Base-by-base conservation (phyloP, 768 basidiomycete species). In the Chalciporus chontae region DNA sequence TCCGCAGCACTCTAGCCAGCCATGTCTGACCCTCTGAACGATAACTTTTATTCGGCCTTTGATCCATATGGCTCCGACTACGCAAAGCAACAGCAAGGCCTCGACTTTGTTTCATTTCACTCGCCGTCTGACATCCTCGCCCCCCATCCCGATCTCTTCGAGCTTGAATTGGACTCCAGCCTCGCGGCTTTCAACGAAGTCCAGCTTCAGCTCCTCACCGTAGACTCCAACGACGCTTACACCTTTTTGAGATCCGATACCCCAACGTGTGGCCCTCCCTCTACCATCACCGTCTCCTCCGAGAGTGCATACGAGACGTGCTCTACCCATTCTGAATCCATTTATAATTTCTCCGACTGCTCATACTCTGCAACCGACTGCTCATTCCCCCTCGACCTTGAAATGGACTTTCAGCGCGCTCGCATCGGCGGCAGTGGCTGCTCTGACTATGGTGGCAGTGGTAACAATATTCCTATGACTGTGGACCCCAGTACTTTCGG, bases 101-200 rank as follows among this genome's bases (percentile, higher is more conserved):
- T 80, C 66, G 80, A 81, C 69, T 84, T 85, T 73, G 76, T 80
- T 71, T 83, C 83, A 65, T 84, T 84, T 71, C 79, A 81, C 61
- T 75, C 79, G 54, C 77, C 81, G 57, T 73, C 79, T 51, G 87
- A 88, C 71, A 78, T 87, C 70, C 75, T 82, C 60, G 86, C 85
- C 46, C 87, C 88, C 39, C 80, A 85, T 63, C 85, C 87, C 53
- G 88, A 90, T 75, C 76, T 82, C 55, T 91, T 92, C 72, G 90
- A 91, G 66, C 78, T 79, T 45, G 90, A 92, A 70, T 78, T 92
- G 61, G 89, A 90, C 70, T 74, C 73, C 29, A 78, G 73, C 71
- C 79, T 88, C 60, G 80, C 80, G 59, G 81, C 77, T 39, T 79
- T 84, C 65, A 80, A 85, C 72, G 77, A 82, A 54, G 69, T 74